Evolutionary conservation across 192 early-diverging fungal species (phyloP).

Genomic region (Linnemannia zychae): DNA sequence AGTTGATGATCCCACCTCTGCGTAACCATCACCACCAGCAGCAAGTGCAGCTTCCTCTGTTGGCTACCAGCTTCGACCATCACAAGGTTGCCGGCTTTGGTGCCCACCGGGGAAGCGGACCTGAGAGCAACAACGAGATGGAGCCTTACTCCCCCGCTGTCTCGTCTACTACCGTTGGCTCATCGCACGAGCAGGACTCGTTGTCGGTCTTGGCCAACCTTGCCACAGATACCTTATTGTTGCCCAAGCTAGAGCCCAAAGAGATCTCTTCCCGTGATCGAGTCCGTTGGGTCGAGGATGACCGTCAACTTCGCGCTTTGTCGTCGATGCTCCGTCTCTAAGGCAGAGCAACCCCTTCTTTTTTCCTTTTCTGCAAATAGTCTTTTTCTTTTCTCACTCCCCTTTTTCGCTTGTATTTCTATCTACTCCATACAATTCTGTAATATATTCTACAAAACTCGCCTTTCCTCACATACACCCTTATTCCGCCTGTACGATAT

Average conservation of each 20-base stretch:
- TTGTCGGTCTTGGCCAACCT: conserved; percentile 51
- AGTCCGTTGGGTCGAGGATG: conserved; percentile 55
- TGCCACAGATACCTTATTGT: conserved; percentile 42
- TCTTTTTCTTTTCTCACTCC: conserved; percentile 1
- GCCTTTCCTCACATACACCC: background rate
- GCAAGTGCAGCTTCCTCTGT: conserved; percentile 15
- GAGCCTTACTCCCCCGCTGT: conserved; percentile 14
- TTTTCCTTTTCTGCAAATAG: background rate
- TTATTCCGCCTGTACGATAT: background rate
- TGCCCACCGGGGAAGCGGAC: background rate
- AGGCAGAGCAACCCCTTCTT: background rate
- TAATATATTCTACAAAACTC: background rate
- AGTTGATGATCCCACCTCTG: conserved; percentile 38
- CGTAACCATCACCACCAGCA: conserved; percentile 16
- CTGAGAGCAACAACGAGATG: conserved; percentile 1
- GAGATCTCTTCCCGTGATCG: conserved; percentile 39
- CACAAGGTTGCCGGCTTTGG: conserved; percentile 1
- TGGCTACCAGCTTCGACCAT: conserved; percentile 38
- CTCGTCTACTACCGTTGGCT: background rate
- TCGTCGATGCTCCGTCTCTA: conserved; percentile 54
- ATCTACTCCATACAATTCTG: background rate
- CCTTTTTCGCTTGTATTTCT: background rate
- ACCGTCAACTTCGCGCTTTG: conserved; percentile 45
- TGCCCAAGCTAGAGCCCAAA: conserved; percentile 49
- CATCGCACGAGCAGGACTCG: conserved; percentile 43